Percentiles rank a stretch among this genome's conserved stretches.
Evolutionary conservation across 495 filamentous ascomycete genomes (phyloP).

Genomic region (Neurospora sp.): DNA sequence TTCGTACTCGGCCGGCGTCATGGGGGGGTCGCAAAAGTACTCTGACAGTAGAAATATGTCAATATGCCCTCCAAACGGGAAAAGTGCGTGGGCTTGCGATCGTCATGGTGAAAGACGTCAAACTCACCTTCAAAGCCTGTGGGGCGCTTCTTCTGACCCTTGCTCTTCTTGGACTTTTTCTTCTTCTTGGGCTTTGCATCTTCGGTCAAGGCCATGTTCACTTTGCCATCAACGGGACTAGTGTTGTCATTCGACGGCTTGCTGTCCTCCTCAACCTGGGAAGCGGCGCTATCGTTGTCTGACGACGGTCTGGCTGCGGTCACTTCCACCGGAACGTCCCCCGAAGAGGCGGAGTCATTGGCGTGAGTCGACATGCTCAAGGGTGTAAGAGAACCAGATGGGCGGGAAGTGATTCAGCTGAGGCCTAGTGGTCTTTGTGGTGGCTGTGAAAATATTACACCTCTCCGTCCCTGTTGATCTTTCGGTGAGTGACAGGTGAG

Average conservation of each 20-base stretch:
- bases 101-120: background rate
- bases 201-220: background rate
- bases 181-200: constrained; percentile 11
- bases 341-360: background rate
- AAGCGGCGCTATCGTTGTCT: background rate
- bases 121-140: constrained; percentile 37
- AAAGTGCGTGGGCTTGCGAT: background rate
- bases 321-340: background rate
- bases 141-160: constrained; percentile 18
- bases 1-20: constrained; percentile 54
- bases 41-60: constrained; percentile 29
- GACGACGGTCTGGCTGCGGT: background rate
- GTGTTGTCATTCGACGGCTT: background rate
- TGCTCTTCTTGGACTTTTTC: constrained; percentile 21
- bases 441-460: constrained; percentile 4
- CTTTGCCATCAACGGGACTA: background rate
- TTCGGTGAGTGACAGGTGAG: background rate
- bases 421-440: background rate
- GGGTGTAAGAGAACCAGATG: background rate
- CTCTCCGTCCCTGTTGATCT: background rate
- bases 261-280: background rate
- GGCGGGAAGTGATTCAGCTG: background rate
- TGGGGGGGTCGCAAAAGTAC: constrained; percentile 64
- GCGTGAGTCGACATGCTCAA: constrained; percentile 4
- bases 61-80: background rate